phyloP scores from a whole-genome alignment of 768 basidiomycete genomes.

The Coprinellus aureogranulatus region DNA sequence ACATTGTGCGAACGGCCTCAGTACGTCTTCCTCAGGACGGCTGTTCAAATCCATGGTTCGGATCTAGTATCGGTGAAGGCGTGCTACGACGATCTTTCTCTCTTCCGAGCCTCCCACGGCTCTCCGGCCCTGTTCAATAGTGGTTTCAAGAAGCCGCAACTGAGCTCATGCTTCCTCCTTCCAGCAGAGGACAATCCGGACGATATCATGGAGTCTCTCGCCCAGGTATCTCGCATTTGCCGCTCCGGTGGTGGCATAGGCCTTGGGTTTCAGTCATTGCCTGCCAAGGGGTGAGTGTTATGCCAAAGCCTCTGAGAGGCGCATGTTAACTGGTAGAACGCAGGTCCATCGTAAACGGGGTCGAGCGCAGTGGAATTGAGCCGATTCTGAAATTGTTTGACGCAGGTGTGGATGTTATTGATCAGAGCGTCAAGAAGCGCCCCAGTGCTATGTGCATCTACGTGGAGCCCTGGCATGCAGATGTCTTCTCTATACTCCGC shows the following conservation, averaged over 20 bases:
- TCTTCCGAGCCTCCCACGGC: neutral
- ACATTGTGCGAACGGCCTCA: neutral
- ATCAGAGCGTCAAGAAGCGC: neutral
- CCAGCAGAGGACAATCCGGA: neutral
- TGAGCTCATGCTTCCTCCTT: slow-evolving; percentile 3
- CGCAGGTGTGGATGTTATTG: neutral
- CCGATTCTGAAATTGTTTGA: neutral
- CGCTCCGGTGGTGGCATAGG: neutral
- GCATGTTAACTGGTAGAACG: neutral
- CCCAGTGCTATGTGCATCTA: neutral
- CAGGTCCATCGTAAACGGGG: neutral
- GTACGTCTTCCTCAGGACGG: neutral
- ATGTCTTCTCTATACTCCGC: neutral
- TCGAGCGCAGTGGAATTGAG: neutral
- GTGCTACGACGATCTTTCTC: neutral
- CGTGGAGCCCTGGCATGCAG: neutral
- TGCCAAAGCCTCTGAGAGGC: neutral
- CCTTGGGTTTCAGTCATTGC: neutral
- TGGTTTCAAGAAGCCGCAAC: neutral
- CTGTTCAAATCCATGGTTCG: neutral
- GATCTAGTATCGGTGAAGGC: neutral
- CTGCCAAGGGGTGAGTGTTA: neutral
- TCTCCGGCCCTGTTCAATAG: neutral
- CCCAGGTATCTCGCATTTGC: neutral
- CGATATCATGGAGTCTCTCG: neutral